These are phyloP conservation scores for Quercus cerris DNA, from an alignment of 306 rosid genomes.

Conservation along the genomic window DNA sequence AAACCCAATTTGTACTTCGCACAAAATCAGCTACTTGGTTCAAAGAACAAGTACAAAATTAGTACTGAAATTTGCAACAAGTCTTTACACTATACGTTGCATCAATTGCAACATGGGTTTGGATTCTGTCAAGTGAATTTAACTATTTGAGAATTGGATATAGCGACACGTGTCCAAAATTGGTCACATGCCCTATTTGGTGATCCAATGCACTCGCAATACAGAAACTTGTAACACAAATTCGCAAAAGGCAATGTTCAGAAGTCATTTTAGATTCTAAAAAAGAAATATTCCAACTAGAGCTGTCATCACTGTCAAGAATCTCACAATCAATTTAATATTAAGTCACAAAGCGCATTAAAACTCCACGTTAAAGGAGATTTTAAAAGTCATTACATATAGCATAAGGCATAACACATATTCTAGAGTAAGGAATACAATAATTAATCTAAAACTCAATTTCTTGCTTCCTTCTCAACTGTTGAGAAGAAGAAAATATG, in stretches of 20 bases:
- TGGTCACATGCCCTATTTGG: too few species aligned
- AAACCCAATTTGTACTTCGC: not conserved
- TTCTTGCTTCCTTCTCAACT: not conserved
- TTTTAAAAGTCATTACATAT: not conserved
- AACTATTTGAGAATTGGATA: too few species aligned
- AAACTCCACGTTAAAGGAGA: too few species aligned
- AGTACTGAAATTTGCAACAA: not conserved
- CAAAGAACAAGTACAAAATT: not conserved
- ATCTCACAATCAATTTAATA: too few species aligned
- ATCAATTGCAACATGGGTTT: not conserved
- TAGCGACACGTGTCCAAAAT: too few species aligned
- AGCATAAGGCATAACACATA: not conserved
- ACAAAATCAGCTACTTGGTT: not conserved
- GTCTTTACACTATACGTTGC: not conserved
- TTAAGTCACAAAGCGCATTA: too few species aligned
- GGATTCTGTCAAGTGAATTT: too few species aligned
- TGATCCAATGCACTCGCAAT: too few species aligned
- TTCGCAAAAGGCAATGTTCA: not conserved
- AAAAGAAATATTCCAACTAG: too few species aligned
- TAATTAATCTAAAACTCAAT: not conserved
- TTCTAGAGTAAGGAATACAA: not conserved
- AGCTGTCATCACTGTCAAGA: too few species aligned
- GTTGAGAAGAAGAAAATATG: not conserved
- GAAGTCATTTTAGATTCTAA: too few species aligned
- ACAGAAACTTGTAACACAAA: too few species aligned